phyloP scores from a whole-genome alignment of 1,284 basidiomycete species.

The Apiotrichum gracile region DNA sequence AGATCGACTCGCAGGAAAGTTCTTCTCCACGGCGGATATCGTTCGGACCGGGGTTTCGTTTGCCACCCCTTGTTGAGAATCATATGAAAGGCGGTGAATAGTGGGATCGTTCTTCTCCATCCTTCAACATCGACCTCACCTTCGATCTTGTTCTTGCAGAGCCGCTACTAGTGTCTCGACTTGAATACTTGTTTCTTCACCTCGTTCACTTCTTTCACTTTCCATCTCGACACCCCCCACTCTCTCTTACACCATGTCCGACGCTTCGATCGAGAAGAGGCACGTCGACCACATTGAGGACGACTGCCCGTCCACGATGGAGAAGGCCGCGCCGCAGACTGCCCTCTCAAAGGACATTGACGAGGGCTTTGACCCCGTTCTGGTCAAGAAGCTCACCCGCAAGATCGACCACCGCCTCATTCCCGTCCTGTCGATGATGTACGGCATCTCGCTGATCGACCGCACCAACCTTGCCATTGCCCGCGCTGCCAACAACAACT shows the following conservation, averaged over 20 bases:
- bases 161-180: not conserved
- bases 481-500: slow-evolving; percentile 9
- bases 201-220: not conserved
- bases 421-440: slow-evolving; percentile 13
- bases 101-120: not conserved
- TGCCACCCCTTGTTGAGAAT: not conserved
- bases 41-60: not conserved
- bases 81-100: not conserved
- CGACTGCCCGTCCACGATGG: not conserved
- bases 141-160: not conserved
- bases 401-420: slow-evolving; percentile 16
- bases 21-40: not conserved
- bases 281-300: not conserved
- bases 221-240: not conserved
- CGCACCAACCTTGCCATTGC: slow-evolving; percentile 23
- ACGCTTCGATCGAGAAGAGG: not conserved
- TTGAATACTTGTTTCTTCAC: too few species aligned
- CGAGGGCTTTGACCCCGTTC: slow-evolving; percentile 5
- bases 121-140: not conserved
- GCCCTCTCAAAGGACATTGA: slow-evolving; percentile 5
- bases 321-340: not conserved
- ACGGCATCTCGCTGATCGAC: slow-evolving; percentile 17
- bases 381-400: slow-evolving; percentile 5
- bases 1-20: not conserved
- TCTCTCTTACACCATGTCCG: not conserved